A percentile compares a stretch with the other conserved stretches of the same genome.
Conservation (phyloP, 2,329 filamentous ascomycete genomes). For the Diplodia seriata region DNA sequence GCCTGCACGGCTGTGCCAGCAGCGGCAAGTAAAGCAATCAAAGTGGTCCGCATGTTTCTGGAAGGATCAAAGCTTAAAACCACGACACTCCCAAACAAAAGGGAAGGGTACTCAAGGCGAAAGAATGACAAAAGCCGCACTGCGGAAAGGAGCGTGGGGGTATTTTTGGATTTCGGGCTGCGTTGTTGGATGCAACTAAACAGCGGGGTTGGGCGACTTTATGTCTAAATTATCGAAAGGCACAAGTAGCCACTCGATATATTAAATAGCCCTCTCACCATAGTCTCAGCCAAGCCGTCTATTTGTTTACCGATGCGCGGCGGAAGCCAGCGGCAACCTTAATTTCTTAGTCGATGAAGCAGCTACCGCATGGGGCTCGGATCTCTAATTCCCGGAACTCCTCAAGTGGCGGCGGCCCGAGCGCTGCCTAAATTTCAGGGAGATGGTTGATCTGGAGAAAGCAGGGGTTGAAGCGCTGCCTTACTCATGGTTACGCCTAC, state of each 20-base stretch:
- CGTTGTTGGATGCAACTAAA: background rate
- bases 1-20: conserved; percentile 35
- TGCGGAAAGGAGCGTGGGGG: background rate
- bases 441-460: background rate
- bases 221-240: background rate
- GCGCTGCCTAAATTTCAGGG: background rate
- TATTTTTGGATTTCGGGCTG: too few relatives aligned
- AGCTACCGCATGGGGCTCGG: background rate
- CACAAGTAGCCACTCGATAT: conserved; percentile 2
- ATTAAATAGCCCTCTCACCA: conserved; percentile 4
- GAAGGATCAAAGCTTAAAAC: too few relatives aligned
- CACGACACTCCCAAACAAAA: background rate
- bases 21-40: conserved; percentile 3
- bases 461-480: too few relatives aligned
- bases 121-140: background rate
- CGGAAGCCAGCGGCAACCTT: conserved; percentile 17
- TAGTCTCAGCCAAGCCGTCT: conserved; percentile 16
- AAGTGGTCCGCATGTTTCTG: background rate
- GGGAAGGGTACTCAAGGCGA: too few relatives aligned
- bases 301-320: background rate
- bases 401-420: too few relatives aligned
- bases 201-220: background rate
- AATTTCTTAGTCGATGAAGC: background rate
- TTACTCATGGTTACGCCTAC: background rate
- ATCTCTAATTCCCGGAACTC: background rate